A percentile compares a stretch with the other conserved stretches of the same genome.
Evolutionary conservation across 2,329 filamentous ascomycete species (phyloP).

Genomic region (Sporothrix phasma): DNA sequence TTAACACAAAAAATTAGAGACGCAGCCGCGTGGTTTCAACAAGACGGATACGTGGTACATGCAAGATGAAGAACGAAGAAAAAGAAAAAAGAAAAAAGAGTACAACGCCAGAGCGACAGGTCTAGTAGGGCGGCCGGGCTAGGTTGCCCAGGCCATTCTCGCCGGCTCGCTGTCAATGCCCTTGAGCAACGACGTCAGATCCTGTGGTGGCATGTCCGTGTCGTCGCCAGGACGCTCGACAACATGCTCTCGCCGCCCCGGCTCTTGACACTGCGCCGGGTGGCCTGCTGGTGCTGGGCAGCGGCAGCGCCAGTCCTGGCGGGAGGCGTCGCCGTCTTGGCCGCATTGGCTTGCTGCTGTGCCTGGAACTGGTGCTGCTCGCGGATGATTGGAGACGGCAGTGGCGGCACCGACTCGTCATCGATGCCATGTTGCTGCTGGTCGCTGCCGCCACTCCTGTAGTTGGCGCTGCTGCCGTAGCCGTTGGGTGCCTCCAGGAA

Average conservation of each 20-base stretch:
- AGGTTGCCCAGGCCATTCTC: constrained; percentile 38
- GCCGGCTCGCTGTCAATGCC: constrained; percentile 40
- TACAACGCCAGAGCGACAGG: not conserved
- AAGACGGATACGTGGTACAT: not conserved
- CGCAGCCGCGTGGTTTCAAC: not conserved
- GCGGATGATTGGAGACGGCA: constrained; percentile 30
- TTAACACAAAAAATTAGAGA: not conserved
- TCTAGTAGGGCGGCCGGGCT: constrained; percentile 40
- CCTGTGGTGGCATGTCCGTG: constrained; percentile 30
- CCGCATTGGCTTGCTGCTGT: not conserved
- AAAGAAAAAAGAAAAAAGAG: not conserved
- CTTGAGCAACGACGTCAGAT: constrained; percentile 39
- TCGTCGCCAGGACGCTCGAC: constrained; percentile 25
- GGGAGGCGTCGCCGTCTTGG: not conserved
- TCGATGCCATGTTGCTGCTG: constrained; percentile 21
- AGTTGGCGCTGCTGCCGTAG: not conserved
- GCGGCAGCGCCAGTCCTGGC: not conserved
- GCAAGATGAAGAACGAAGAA: not conserved
- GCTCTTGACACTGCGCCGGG: constrained; percentile 33
- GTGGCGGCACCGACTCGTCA: constrained; percentile 39
- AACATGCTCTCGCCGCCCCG: constrained; percentile 31
- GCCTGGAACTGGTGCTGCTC: constrained; percentile 19
- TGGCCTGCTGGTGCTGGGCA: constrained; percentile 15
- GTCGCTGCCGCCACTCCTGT: constrained; percentile 19
- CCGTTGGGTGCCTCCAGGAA: constrained; percentile 6